A percentile compares a stretch with the other conserved stretches of the same genome.
These are phyloP conservation scores for Orychophragmus violaceus DNA, from an alignment of 345 rosid species.

Conservation along the genomic window DNA sequence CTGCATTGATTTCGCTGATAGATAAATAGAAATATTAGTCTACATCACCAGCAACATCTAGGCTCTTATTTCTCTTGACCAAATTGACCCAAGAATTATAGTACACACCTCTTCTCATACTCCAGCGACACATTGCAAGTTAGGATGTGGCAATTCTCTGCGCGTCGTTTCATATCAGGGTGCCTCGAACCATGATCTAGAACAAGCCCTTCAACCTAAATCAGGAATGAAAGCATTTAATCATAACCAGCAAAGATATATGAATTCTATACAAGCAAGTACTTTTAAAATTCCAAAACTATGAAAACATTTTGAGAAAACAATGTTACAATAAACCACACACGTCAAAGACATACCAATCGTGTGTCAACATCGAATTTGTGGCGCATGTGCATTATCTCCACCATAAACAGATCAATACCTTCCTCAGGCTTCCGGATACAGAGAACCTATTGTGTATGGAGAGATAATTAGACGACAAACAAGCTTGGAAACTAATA, in stretches of 20 bases:
- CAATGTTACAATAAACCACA: background rate
- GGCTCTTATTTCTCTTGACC: background rate
- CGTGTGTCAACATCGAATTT: slow-evolving; percentile 94
- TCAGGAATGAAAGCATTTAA: background rate
- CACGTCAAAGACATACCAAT: slow-evolving; percentile 44
- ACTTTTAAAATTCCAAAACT: background rate
- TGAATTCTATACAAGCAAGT: background rate
- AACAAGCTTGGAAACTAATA: background rate
- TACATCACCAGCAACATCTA: background rate
- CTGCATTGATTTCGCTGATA: slow-evolving; percentile 88
- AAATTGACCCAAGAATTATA: background rate
- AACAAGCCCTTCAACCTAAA: slow-evolving; percentile 94
- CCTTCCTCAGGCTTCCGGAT: slow-evolving; percentile 83
- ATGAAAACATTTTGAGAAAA: background rate
- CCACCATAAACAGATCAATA: slow-evolving; percentile 98
- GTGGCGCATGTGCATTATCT: slow-evolving; percentile 99
- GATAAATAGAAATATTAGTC: slow-evolving; percentile 17
- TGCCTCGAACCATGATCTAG: slow-evolving; percentile 99
- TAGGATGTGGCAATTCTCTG: slow-evolving; percentile 89
- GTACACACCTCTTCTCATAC: slow-evolving; percentile 83
- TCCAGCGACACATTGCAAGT: slow-evolving; percentile 96
- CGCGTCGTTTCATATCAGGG: slow-evolving; percentile 97
- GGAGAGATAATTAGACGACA: background rate
- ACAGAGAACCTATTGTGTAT: slow-evolving; percentile 69
- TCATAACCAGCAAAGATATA: background rate